Conservation (phyloP, 2,329 filamentous ascomycete genomes). For the Alternaria gansuensis region DNA sequence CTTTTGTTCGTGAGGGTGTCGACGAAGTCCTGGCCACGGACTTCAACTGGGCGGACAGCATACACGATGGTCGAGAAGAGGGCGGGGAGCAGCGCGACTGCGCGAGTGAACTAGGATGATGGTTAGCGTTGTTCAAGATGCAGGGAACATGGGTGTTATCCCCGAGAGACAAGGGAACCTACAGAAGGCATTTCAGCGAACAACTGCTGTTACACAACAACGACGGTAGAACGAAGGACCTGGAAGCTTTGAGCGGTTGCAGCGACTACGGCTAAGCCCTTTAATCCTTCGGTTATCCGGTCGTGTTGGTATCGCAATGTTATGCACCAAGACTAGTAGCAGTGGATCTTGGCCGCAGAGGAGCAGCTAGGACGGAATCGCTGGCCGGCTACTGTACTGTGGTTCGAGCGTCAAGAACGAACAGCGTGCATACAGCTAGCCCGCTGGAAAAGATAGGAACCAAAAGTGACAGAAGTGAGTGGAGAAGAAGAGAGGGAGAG, state of each 20-base stretch:
- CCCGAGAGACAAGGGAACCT: constrained; percentile 1
- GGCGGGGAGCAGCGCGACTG: constrained; percentile 39
- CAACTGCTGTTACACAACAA: constrained; percentile 15
- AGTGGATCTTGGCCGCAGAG: constrained; percentile 17
- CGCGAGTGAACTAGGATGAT: constrained; percentile 38
- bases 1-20: constrained; percentile 66
- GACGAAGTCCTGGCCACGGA: constrained; percentile 69
- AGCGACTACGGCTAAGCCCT: constrained; percentile 9
- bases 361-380: constrained; percentile 22
- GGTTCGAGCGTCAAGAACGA: constrained; percentile 16
- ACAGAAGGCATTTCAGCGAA: constrained; percentile 22
- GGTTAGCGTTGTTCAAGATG: constrained; percentile 19
- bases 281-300: constrained; percentile 9
- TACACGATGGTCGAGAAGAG: constrained; percentile 56
- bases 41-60: constrained; percentile 65
- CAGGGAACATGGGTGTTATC: constrained; percentile 12
- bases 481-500: background rate
- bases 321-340: constrained; percentile 24
- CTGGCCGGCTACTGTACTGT: constrained; percentile 18
- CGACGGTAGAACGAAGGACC: constrained; percentile 12
- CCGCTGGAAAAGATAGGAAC: constrained; percentile 6
- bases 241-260: background rate
- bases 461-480: constrained; percentile 7
- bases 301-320: constrained; percentile 15
- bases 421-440: constrained; percentile 9